Conservation (phyloP, 164 flowering plant species). For the Piper betle region DNA sequence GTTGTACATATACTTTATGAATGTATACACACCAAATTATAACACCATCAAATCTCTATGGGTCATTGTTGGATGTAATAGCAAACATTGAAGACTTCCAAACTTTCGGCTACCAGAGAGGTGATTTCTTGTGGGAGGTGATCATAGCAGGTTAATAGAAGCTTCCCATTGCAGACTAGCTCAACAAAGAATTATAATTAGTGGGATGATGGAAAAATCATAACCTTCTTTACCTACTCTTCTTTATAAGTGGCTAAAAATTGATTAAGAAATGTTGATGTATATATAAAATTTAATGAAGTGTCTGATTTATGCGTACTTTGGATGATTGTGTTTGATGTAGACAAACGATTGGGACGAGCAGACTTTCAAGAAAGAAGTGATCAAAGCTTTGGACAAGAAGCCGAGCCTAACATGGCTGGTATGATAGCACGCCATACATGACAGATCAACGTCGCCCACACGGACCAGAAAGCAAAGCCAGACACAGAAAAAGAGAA, state of each 20-base stretch:
- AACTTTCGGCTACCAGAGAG: too few species aligned
- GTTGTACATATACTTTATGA: too few species aligned
- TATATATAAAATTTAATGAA: too few species aligned
- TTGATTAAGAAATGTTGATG: too few species aligned
- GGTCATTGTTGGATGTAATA: too few species aligned
- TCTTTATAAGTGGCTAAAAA: too few species aligned
- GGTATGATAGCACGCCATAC: background rate
- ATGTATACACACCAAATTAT: too few species aligned
- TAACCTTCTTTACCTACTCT: too few species aligned
- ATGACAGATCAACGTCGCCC: background rate
- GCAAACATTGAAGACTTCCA: too few species aligned
- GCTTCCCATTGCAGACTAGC: background rate
- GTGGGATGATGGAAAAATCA: background rate
- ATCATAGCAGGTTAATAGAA: background rate
- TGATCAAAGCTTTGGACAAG: constrained; percentile 10
- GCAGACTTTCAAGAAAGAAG: constrained; percentile 15
- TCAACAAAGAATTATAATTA: too few species aligned
- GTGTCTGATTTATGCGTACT: background rate
- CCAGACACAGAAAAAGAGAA: background rate
- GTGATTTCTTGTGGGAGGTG: background rate
- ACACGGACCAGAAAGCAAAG: constrained; percentile 3
- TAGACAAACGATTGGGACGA: constrained; percentile 18
- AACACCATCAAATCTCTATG: too few species aligned
- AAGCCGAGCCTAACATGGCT: background rate
- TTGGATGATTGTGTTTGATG: background rate